Evolutionary conservation across 225 moss, liverwort and hornwort species (phyloP).

Genomic region (Takakia lepidozioides): DNA sequence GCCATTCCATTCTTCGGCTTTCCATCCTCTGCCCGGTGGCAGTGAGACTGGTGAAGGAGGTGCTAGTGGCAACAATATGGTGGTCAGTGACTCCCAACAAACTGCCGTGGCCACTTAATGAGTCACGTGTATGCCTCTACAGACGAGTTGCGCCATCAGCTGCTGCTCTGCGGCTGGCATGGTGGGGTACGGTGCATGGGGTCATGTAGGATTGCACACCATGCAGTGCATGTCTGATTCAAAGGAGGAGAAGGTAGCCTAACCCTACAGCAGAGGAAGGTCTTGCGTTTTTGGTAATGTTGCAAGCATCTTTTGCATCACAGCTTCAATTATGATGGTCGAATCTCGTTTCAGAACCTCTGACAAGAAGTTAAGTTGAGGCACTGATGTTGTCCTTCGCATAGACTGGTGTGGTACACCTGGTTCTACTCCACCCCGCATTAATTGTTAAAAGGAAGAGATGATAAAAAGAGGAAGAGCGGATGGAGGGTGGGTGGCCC

Average conservation of each 20-base stretch:
- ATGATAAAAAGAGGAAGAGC: no score
- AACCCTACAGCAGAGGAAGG: slow-evolving; percentile 1
- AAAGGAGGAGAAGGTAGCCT: not conserved
- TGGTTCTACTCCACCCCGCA: no score
- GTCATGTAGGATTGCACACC: slow-evolving; percentile 20
- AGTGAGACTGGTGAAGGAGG: slow-evolving; percentile 68
- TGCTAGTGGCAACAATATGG: slow-evolving; percentile 60
- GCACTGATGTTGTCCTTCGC: no score
- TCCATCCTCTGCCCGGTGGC: slow-evolving; percentile 81
- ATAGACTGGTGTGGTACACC: no score
- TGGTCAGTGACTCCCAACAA: slow-evolving; percentile 73
- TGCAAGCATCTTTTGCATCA: no score
- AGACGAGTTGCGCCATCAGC: slow-evolving; percentile 12
- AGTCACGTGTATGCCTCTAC: slow-evolving; percentile 4
- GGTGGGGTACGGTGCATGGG: slow-evolving; percentile 22
- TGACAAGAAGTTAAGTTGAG: no score
- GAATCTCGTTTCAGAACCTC: no score
- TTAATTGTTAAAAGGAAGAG: no score
- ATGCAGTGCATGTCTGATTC: not conserved
- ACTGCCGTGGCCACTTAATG: slow-evolving; percentile 76
- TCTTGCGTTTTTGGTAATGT: slow-evolving; percentile 8
- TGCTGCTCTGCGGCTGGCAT: slow-evolving; percentile 15
- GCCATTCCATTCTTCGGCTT: slow-evolving; percentile 77
- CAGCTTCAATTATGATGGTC: no score
- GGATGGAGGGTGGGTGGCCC: no score